Evolutionary conservation across 345 rosid species (phyloP).

Genomic region (Hypericum androsaemum): DNA sequence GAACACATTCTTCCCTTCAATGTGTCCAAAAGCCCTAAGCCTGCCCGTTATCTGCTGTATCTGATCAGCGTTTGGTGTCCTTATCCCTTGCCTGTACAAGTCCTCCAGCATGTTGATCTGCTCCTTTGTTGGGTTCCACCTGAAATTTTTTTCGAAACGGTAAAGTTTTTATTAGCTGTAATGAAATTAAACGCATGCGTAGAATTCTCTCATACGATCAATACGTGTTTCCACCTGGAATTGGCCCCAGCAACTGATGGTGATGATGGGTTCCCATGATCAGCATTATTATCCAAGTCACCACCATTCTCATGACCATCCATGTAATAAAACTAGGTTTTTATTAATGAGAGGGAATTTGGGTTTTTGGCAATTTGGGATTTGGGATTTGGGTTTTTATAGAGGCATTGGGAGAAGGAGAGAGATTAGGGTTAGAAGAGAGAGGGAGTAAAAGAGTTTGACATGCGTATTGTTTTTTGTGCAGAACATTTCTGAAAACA

Average conservation of each 20-base stretch:
- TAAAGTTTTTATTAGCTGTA: too few relatives aligned
- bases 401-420: not conserved
- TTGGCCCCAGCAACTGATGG: too few relatives aligned
- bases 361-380: too few relatives aligned
- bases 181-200: too few relatives aligned
- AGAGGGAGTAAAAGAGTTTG: conserved; percentile 23
- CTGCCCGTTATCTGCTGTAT: conserved; percentile 73
- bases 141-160: conserved; percentile 18
- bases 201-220: too few relatives aligned
- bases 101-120: conserved; percentile 66
- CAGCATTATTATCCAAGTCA: too few relatives aligned
- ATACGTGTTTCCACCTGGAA: too few relatives aligned
- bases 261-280: too few relatives aligned
- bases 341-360: not conserved
- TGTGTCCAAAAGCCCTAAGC: conserved; percentile 66
- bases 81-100: conserved; percentile 60
- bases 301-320: too few relatives aligned
- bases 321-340: too few relatives aligned
- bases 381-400: too few relatives aligned
- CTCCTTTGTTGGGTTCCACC: conserved; percentile 95
- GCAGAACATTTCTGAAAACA: conserved; percentile 85
- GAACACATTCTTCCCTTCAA: conserved; percentile 97
- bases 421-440: not conserved
- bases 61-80: conserved; percentile 87
- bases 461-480: conserved; percentile 90